Percentiles rank a stretch among this genome's conserved stretches.
Evolutionary conservation across 176 grass and related monocot species (phyloP).

Genomic region (Carex scoparia): DNA sequence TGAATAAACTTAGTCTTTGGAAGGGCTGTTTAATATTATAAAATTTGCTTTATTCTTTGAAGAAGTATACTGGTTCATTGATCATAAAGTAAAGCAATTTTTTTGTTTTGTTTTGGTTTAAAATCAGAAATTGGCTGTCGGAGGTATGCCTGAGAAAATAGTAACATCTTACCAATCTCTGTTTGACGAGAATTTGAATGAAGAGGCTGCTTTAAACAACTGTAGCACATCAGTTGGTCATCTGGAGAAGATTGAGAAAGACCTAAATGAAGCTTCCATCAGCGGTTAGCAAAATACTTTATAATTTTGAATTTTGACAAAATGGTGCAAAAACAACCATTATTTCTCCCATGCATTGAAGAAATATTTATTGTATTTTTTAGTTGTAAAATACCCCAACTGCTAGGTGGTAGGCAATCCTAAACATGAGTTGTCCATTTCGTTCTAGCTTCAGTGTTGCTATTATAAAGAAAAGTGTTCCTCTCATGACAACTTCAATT

Average conservation of each 20-base stretch:
- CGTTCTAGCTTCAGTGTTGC: not conserved
- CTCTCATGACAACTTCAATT: not conserved
- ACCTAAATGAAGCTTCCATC: conserved; percentile 51
- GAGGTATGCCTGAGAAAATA: conserved; percentile 88
- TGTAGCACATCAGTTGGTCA: conserved; percentile 46
- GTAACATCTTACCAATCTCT: conserved; percentile 66
- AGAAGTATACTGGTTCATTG: not conserved
- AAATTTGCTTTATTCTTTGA: conserved; percentile 5
- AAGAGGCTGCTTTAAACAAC: conserved; percentile 73
- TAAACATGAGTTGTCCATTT: not conserved
- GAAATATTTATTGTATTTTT: not conserved
- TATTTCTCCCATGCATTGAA: not conserved
- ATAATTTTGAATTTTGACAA: not conserved
- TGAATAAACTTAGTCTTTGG: not conserved
- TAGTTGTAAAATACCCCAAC: not conserved
- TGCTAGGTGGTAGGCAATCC: not conserved
- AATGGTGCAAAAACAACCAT: not conserved
- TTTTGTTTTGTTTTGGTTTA: conserved; percentile 24
- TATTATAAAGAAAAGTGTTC: not conserved
- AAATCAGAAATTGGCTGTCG: conserved; percentile 76
- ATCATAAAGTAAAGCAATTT: conserved; percentile 16
- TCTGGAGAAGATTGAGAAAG: conserved; percentile 74
- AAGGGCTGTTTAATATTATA: not conserved
- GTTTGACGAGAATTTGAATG: conserved; percentile 66
- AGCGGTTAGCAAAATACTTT: conserved; percentile 49